Evolutionary conservation across 805 yeast genomes (phyloP).

Genomic region (Metschnikowia anglica): DNA sequence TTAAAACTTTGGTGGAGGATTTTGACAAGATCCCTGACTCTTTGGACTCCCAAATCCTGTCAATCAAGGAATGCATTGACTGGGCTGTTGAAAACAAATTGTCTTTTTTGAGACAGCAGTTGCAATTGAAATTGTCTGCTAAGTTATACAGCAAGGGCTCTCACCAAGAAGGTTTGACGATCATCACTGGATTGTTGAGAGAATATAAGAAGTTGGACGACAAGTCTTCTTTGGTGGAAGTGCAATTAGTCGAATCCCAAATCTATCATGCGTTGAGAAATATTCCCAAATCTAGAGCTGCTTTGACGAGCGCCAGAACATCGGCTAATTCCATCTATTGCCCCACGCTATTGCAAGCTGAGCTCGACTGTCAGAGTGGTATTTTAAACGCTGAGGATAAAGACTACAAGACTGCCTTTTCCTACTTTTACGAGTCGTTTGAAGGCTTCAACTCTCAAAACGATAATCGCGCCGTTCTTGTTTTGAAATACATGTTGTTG

Average conservation of each 20-base stretch:
- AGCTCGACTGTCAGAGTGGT: conserved; percentile 92
- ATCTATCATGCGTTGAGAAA: conserved; percentile 90
- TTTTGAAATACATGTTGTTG: conserved; percentile 87
- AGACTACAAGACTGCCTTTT: conserved; percentile 93
- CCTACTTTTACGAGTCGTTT: conserved; percentile 92
- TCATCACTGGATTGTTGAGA: conserved; percentile 67
- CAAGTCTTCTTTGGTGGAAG: conserved; percentile 92
- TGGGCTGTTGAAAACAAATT: conserved; percentile 87
- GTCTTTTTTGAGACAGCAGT: conserved; percentile 82
- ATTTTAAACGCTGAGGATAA: conserved; percentile 94
- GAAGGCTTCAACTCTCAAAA: conserved; percentile 81
- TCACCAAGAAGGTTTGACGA: conserved; percentile 67
- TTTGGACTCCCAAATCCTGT: conserved; percentile 66
- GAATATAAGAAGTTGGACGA: conserved; percentile 95
- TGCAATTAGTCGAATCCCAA: conserved; percentile 86
- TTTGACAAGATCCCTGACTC: conserved; percentile 64
- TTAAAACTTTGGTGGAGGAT: conserved; percentile 75
- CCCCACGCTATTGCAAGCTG: conserved; percentile 92
- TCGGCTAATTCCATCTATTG: conserved; percentile 96
- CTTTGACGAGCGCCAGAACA: conserved; percentile 92
- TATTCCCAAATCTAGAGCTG: conserved; percentile 85
- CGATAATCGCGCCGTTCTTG: conserved; percentile 60
- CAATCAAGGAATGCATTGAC: conserved; percentile 75
- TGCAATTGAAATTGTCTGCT: conserved; percentile 79
- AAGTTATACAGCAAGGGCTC: conserved; percentile 64